Evolutionary conservation across 768 basidiomycete genomes (phyloP), one percentile per base, ranked within the genome.

Genomic region (Auriculariales sp.): DNA sequence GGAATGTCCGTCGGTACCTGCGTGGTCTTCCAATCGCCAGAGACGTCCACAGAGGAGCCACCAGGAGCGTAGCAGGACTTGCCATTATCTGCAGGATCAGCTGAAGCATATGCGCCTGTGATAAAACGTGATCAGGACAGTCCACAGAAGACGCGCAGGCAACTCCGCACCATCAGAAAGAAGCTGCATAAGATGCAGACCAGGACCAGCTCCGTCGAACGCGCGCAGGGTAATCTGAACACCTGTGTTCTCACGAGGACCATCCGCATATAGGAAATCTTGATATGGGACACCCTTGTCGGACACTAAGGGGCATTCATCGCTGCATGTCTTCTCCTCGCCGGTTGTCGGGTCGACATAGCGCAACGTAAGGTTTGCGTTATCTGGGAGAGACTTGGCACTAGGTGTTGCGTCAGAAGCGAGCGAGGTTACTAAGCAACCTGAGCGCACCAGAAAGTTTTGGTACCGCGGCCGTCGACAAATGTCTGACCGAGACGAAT

Each of bases 401-500:
- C 93, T n/a, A n/a, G n/a, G n/a, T 47, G 45, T 35, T 59, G 51
- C 52, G 32, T 59, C 17, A 33, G 56, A n/a, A 25, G 49, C 28
- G 48, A 28, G 39, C 50, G 30, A 24, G 36, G 53, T 28, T 29
- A 29, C 44, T 11, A 44, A 29, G 27, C 33, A 7, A 52, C 6
- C 4, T 45, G 36, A 32, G 28, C 78, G 49, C 63, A 93, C 93
- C 75, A 83, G 66, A 99, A 99, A 3, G 70, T 74, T n/a, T 78
- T 86, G 1, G 94, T 94, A 34, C 91, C 84, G 56, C 85, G 80
- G 48, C 80, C 75, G 47, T 71, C 65, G 54, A 81, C 71, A 64
- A 94, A 88, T 6, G 91, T 93, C 66, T 99, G 98, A 25, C 91
- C 93, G 27, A 99, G 68, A 39, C 95, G 79, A 45, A 97, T 61